Evolutionary conservation across 1,139 yeast genomes (phyloP), one percentile per base, ranked within the genome.

Genomic region (Kazachstania sp.): DNA sequence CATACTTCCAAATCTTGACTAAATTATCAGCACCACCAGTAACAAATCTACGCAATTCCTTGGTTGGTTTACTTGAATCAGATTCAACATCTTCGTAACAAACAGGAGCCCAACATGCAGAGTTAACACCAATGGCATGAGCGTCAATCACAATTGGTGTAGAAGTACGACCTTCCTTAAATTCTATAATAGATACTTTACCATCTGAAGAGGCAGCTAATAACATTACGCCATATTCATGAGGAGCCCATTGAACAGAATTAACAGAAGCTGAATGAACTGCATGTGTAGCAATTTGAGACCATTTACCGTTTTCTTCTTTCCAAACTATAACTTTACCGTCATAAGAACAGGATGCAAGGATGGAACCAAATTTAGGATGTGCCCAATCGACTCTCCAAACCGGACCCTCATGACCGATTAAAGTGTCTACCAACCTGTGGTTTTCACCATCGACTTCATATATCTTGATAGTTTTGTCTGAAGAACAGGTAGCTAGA

Each of bases 331-430:
- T 71, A 9, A 87, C 97, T 61, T 83, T 84, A 47, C 98, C 98
- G 63, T 92, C 98, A 62, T 87, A 94, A 1, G 96, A 86, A 56
- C 95, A 88, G 29, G 95, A 84, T 0, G 98, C 98, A 55, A 92
- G 74, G 55, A 92, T 86, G 6, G 88, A 84, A 35, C 98, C 98
- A 63, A 92, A 92, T 67, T 92, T 92, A 39, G 99, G 98, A 65
- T 94, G 98, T 2, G 98, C 97, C 99, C 98, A 92, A 45, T 90
- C 80, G 31, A 90, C 95, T 69, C 92, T 96, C 98, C 99, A 94
- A 44, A 94, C 97, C 9, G 98, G 97, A 20, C 98, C 98, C 54
- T 88, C 96, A 66, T 92, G 99, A 30, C 95, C 79, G 62, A 77
- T 69, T 55, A 92, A 73, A 1, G 97, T 88, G 56, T 88, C 95